Evolutionary conservation across 1,284 basidiomycete species (phyloP).

Genomic region (Ganoderma meredithae): DNA sequence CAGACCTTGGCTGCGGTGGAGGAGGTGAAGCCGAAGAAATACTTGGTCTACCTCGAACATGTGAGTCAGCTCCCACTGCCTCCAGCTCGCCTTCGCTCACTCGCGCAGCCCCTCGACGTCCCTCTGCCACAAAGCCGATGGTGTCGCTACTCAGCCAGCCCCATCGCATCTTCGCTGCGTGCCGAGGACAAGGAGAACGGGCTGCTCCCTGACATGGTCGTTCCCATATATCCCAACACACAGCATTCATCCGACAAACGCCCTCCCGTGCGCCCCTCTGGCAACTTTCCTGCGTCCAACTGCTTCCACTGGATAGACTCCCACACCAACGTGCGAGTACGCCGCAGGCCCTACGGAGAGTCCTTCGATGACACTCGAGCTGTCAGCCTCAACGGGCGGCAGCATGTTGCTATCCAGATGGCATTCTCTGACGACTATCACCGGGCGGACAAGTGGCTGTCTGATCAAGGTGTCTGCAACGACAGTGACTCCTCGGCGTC

Average conservation of each 20-base stretch:
- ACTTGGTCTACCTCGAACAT: slow-evolving; percentile 15
- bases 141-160: background rate
- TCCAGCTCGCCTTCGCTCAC: background rate
- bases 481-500: background rate
- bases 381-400: background rate
- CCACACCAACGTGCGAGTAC: slow-evolving; percentile 6
- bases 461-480: background rate
- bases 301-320: slow-evolving; percentile 20
- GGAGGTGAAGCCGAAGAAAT: slow-evolving; percentile 15
- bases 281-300: slow-evolving; percentile 14
- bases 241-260: background rate
- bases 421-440: background rate
- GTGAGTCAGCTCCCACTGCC: background rate
- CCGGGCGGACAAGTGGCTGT: background rate
- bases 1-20: background rate
- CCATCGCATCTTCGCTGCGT: background rate
- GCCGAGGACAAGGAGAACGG: background rate
- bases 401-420: background rate
- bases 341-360: background rate
- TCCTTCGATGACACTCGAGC: background rate
- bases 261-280: background rate
- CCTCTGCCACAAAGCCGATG: slow-evolving; percentile 8
- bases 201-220: slow-evolving; percentile 16
- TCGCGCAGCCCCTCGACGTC: background rate
- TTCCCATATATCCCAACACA: slow-evolving; percentile 11